Conservation (phyloP, 2,329 filamentous ascomycete genomes). For the Microcera coccophila region DNA sequence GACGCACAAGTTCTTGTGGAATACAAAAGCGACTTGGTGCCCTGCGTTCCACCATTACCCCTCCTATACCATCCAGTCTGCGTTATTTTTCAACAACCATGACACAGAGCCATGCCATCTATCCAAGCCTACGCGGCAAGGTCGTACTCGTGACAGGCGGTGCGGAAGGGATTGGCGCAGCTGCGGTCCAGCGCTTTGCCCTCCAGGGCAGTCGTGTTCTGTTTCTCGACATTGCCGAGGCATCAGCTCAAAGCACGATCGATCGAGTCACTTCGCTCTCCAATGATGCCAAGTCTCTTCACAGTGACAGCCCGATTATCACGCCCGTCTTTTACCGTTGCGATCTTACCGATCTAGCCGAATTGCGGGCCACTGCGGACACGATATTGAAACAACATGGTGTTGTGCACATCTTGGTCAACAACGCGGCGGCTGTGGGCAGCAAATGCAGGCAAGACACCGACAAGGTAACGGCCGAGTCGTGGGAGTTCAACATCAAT, state of each 20-base stretch:
- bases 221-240: constrained; percentile 40
- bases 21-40: too few relatives aligned
- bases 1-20: too few relatives aligned
- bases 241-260: too few relatives aligned
- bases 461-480: constrained; percentile 35
- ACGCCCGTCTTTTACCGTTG: constrained; percentile 40
- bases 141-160: constrained; percentile 44
- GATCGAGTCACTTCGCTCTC: constrained; percentile 15
- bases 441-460: constrained; percentile 31
- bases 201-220: constrained; percentile 42
- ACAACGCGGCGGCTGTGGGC: constrained; percentile 64
- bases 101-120: constrained; percentile 28
- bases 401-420: constrained; percentile 71
- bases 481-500: constrained; percentile 42
- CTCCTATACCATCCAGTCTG: too few relatives aligned
- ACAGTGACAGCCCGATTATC: too few relatives aligned
- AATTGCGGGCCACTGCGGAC: constrained; percentile 32
- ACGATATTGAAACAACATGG: constrained; percentile 27
- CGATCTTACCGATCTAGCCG: constrained; percentile 38
- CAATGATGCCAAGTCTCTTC: constrained; percentile 8
- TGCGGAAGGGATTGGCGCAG: constrained; percentile 45
- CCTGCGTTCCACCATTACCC: too few relatives aligned
- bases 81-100: too few relatives aligned
- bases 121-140: constrained; percentile 39
- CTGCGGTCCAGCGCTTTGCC: constrained; percentile 42